Evolutionary conservation across 1,284 basidiomycete species (phyloP).

Genomic region (Gymnopus androsaceus): DNA sequence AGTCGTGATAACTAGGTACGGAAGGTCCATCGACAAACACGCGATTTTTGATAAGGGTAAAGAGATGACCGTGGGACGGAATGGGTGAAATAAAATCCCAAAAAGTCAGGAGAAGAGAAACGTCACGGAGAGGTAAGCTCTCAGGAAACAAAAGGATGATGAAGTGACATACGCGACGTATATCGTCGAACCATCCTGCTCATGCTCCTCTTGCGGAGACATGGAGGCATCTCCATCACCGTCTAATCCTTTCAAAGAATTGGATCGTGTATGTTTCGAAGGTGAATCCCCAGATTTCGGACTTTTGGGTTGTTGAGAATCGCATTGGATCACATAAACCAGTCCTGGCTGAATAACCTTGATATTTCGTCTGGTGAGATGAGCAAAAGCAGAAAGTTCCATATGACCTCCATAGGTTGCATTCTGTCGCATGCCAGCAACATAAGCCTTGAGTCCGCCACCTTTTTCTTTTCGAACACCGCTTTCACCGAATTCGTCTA

Average conservation of each 20-base stretch:
- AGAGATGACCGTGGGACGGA: too few species aligned
- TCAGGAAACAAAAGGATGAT: constrained; percentile 16
- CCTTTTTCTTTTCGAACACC: constrained; percentile 18
- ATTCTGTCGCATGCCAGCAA: constrained; percentile 20
- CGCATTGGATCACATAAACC: constrained; percentile 81
- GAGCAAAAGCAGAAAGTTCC: constrained; percentile 88
- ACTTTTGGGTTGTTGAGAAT: constrained; percentile 35
- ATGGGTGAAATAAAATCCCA: too few species aligned
- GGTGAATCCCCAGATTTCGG: constrained; percentile 16
- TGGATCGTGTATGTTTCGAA: constrained; percentile 12
- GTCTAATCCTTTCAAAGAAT: constrained; percentile 2
- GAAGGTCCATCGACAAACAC: neutral
- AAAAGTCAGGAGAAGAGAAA: constrained; percentile 9
- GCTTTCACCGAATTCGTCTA: constrained; percentile 52
- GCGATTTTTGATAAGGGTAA: neutral
- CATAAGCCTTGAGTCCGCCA: constrained; percentile 14
- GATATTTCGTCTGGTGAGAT: constrained; percentile 75
- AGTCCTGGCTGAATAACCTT: constrained; percentile 91
- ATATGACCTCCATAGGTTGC: constrained; percentile 91
- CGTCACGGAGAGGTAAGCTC: constrained; percentile 11
- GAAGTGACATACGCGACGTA: constrained; percentile 74
- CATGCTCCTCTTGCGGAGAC: constrained; percentile 26
- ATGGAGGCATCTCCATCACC: constrained; percentile 18
- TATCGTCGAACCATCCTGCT: constrained; percentile 46
- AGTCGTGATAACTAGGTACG: constrained; percentile 75